Evolutionary conservation across 2,329 filamentous ascomycete species (phyloP).

Genomic region (Diaporthe longicolla): DNA sequence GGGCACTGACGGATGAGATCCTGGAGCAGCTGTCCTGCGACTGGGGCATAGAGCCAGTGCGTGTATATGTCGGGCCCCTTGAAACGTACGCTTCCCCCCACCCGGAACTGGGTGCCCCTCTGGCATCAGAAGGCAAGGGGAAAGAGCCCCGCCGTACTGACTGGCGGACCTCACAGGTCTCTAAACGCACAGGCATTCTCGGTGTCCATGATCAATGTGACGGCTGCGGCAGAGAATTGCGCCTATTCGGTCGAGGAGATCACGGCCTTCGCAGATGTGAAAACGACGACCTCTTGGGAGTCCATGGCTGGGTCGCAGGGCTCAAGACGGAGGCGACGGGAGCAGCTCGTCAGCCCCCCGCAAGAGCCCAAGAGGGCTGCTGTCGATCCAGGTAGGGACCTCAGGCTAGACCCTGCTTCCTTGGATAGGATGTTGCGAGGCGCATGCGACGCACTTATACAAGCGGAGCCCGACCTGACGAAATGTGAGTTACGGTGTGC

Average conservation of each 20-base stretch:
- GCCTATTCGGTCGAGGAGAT: constrained; percentile 66
- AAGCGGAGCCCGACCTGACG: constrained; percentile 74
- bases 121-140: no score
- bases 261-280: constrained; percentile 74
- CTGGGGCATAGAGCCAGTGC: constrained; percentile 65
- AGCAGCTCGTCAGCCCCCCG: constrained; percentile 60
- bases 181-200: constrained; percentile 81
- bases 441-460: constrained; percentile 67
- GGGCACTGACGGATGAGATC: constrained; percentile 67
- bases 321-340: constrained; percentile 56
- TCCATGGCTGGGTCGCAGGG: constrained; percentile 63
- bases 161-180: constrained; percentile 54
- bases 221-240: constrained; percentile 60
- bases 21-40: constrained; percentile 62
- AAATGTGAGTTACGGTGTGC: constrained; percentile 56
- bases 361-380: constrained; percentile 53
- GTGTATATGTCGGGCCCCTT: constrained; percentile 73
- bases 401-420: constrained; percentile 64
- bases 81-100: constrained; percentile 63
- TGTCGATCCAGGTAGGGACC: constrained; percentile 56
- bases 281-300: constrained; percentile 71
- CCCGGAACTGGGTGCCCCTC: neutral
- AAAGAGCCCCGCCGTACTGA: neutral
- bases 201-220: constrained; percentile 74
- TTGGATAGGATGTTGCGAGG: constrained; percentile 69